phyloP scores from a whole-genome alignment of 768 basidiomycete species.

The Boletus rex-veris region DNA sequence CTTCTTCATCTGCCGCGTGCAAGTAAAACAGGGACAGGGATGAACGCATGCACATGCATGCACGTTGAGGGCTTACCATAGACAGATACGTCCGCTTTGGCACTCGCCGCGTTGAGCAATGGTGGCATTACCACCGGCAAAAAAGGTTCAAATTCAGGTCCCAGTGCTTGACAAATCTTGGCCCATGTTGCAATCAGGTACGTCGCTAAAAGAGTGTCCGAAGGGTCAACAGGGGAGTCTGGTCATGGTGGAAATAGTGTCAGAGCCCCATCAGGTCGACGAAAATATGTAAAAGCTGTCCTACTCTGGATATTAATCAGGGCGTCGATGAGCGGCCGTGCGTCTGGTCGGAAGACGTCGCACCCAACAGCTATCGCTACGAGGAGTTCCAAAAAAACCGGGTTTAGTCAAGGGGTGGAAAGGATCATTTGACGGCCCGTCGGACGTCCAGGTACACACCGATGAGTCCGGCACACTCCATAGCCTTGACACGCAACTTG shows the following conservation, averaged over 20 bases:
- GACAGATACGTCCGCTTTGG: slow-evolving; percentile 76
- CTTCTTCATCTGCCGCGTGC: slow-evolving; percentile 50
- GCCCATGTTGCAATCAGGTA: slow-evolving; percentile 87
- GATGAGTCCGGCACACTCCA: slow-evolving; percentile 88
- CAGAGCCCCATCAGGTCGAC: neutral
- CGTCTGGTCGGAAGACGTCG: slow-evolving; percentile 74
- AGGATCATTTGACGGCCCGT: neutral
- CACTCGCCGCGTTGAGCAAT: slow-evolving; percentile 61
- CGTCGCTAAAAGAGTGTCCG: slow-evolving; percentile 66
- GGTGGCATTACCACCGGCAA: slow-evolving; percentile 82
- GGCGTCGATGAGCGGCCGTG: slow-evolving; percentile 64
- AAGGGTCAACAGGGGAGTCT: slow-evolving; percentile 67
- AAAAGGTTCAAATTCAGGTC: slow-evolving; percentile 82
- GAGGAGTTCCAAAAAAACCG: neutral
- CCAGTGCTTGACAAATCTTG: slow-evolving; percentile 81
- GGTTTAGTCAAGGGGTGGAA: neutral
- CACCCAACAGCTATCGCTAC: slow-evolving; percentile 84
- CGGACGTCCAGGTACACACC: slow-evolving; percentile 44
- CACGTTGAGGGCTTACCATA: slow-evolving; percentile 45
- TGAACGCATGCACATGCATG: neutral
- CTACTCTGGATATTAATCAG: slow-evolving; percentile 76
- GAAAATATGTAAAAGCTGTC: slow-evolving; percentile 11
- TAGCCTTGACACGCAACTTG: slow-evolving; percentile 74
- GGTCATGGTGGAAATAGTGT: neutral
- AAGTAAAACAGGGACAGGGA: neutral